A percentile compares a stretch with the other conserved stretches of the same genome.
Conservation (phyloP, 225 moss, liverwort and hornwort genomes). For the Takakia lepidozioides region DNA sequence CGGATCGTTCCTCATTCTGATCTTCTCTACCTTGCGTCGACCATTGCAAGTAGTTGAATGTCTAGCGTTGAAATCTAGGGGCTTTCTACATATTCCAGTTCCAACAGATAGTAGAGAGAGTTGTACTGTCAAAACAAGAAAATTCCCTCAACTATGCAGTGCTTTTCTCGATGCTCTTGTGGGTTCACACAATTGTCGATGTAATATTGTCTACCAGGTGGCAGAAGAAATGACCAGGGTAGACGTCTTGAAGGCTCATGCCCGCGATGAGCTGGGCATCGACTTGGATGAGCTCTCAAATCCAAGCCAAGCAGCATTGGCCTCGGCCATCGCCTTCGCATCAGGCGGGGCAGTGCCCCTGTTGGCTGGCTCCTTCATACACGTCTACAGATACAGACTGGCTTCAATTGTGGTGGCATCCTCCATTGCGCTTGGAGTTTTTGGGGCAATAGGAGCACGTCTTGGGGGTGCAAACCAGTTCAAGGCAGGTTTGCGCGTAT, state of each 20-base stretch:
- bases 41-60: too few species aligned
- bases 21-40: too few species aligned
- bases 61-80: too few species aligned
- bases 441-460: conserved; percentile 66
- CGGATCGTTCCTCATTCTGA: too few species aligned
- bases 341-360: conserved; percentile 73
- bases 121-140: too few species aligned
- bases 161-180: too few species aligned
- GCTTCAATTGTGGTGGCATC: conserved; percentile 41
- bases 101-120: too few species aligned
- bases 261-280: conserved; percentile 85
- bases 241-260: conserved; percentile 72
- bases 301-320: conserved; percentile 62
- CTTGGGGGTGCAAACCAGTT: conserved; percentile 61
- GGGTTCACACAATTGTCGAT: too few species aligned
- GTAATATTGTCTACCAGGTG: conserved; percentile 24
- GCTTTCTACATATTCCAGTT: too few species aligned
- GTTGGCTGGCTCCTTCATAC: conserved; percentile 41
- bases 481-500: conserved; percentile 53
- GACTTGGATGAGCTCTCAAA: conserved; percentile 90
- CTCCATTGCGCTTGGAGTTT: conserved; percentile 47
- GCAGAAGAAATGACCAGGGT: conserved; percentile 53
- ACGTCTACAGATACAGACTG: conserved; percentile 26
- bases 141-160: too few species aligned
- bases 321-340: conserved; percentile 76